Evolutionary conservation across 1,284 basidiomycete genomes (phyloP), one percentile per base, ranked within the genome.

Genomic region (Wallemia ichthyophaga): DNA sequence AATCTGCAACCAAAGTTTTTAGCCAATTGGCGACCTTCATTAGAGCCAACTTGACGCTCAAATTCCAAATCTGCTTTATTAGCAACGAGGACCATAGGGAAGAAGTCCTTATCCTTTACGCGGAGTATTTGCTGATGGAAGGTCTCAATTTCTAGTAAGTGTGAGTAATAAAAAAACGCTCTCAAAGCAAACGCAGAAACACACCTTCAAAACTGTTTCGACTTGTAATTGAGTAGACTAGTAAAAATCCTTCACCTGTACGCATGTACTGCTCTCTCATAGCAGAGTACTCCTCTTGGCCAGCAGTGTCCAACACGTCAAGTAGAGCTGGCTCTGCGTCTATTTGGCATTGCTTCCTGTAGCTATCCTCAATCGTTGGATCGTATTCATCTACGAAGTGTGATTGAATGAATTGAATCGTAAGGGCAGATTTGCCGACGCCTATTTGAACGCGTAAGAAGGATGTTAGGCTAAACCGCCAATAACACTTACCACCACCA

Each of bases 61-160:
- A 85, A 94, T 69, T 99, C 94, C 67, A 99, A 73, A 71, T 99
- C 94, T 69, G 87, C 94, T 74, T 99, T 98, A 77, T 99, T 99
- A 31, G 89, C 94, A 7, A 96, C 88, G 58, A 99, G 83, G 62
- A 98, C 86, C 64, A 96, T 87, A 25, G 94, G 94, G 78, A 96
- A 95, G 58, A 81, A 82, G 72, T 98, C 94, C 71, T 87, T 86
- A 73, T 98, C 94, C 74, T 98, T 96, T 64, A 96, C 83, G 59
- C 87, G 79, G 60, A 94, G 76, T 64, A 95, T 96, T 70, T 98
- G 92, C 70, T 95, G 89, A 70, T 96, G 87, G 78, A 98, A 96
- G 1, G 85, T 91, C 70, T 79, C 84, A 67, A 95, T 92, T 76
- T 91, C 87, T 56, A 25, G 21, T 26, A 24, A 37, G 2, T 11